These are phyloP conservation scores for Rhododendron mucronatum DNA, from an alignment of 148 eudicot genomes.

Conservation along the genomic window DNA sequence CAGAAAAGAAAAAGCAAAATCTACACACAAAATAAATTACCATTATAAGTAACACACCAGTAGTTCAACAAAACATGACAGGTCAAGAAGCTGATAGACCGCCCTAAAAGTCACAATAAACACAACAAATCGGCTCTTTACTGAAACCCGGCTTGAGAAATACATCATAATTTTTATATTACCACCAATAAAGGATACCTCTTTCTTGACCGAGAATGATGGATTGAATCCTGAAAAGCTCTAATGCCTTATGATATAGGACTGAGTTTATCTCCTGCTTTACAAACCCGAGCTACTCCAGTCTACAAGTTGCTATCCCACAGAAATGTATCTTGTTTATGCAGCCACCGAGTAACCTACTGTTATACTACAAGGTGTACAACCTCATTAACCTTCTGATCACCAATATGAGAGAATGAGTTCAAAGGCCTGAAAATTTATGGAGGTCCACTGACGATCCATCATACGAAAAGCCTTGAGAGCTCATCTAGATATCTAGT, in stretches of 20 bases:
- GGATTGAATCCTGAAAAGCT: constrained; percentile 3
- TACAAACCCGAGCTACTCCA: not conserved
- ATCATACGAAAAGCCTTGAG: not conserved
- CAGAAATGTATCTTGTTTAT: not conserved
- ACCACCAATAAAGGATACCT: not conserved
- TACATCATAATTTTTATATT: not conserved
- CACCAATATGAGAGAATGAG: not conserved
- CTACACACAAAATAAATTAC: not conserved
- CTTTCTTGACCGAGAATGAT: not conserved
- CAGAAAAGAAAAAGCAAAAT: not conserved
- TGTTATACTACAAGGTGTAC: not conserved
- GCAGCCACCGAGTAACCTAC: not conserved
- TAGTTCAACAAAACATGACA: not conserved
- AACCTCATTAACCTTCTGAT: not conserved
- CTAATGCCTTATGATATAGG: not conserved
- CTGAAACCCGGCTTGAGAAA: not conserved
- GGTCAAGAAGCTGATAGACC: not conserved
- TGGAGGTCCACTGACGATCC: not conserved
- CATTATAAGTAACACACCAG: not conserved
- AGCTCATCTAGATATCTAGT: constrained; percentile 4
- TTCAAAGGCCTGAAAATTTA: not conserved
- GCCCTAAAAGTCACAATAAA: not conserved
- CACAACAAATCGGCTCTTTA: not conserved
- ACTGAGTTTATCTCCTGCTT: not conserved
- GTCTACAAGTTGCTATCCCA: not conserved